Base-by-base conservation (phyloP, 768 basidiomycete species). In the Suillus variegatus region DNA sequence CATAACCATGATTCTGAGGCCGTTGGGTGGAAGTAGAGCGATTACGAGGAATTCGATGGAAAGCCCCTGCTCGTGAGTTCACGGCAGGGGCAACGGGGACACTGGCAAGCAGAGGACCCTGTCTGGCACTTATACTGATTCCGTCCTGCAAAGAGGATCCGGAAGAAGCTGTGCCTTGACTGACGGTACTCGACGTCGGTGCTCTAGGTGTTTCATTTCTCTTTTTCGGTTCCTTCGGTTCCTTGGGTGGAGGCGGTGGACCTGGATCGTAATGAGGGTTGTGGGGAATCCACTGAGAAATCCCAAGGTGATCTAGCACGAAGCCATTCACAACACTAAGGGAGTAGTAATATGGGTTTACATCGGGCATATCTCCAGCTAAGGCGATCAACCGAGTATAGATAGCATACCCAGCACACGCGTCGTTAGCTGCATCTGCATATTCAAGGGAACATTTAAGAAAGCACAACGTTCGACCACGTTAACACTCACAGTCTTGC, bases 181-280 rank as follows among this genome's bases (percentile, higher is more conserved):
- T 55, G 22, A 10, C 32, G 13, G 49, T 49, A 47, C 61, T 52
- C n/a, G 49, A 55, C 16, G 60, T 41, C 13, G 22, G 44, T 25
- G 7, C 16, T 20, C 28, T 49, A 9, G 46, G 4, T 55, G 3
- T 28, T 25, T 20, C 36, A 7, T 25, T 60, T 40, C 64, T 70
- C 52, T 70, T 68, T 62, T 78, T 76, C 40, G 70, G 69, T 32
- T 70, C 64, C 52, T 72, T 81, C 40, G 70, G 69, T 32, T 70
- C 64, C 52, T 72, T 81, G 25, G 84, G 85, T 28, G 84, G 84
- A 1, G 89, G 87, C 0, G 82, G 85, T 9, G 88, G 89, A 1
- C 90, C 91, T 43, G 90, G 87, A 74, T 92, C 89, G 73, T 92
- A 92, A 58, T 81, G 72, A 2, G 91, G 89, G 69, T 92, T 92